Evolutionary conservation across 192 early-diverging fungal genomes (phyloP).

Genomic region (Backusella psychrophila): DNA sequence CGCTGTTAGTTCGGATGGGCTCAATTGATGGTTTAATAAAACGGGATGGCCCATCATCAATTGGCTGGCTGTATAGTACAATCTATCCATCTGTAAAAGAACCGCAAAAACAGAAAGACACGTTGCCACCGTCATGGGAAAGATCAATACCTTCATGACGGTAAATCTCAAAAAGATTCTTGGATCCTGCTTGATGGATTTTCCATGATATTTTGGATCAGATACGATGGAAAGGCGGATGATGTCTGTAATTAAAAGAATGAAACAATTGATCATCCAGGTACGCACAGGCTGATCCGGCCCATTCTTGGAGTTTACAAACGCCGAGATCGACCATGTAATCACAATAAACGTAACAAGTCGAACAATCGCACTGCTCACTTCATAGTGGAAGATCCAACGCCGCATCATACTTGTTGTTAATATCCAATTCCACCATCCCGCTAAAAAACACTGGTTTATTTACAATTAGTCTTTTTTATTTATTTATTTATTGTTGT

Average conservation of each 20-base stretch:
- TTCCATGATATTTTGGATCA: slow-evolving; percentile 31
- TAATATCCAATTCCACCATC: slow-evolving; percentile 55
- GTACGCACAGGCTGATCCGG: slow-evolving; percentile 51
- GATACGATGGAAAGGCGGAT: slow-evolving; percentile 32
- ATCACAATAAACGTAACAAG: slow-evolving; percentile 52
- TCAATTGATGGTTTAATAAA: neutral
- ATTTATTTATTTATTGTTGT: neutral
- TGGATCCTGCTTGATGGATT: neutral
- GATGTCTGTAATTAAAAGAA: slow-evolving; percentile 43
- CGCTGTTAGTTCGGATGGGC: neutral
- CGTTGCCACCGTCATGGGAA: slow-evolving; percentile 7
- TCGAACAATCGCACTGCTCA: slow-evolving; percentile 49
- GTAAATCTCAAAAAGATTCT: neutral
- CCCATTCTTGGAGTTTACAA: slow-evolving; percentile 35
- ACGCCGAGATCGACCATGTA: slow-evolving; percentile 53
- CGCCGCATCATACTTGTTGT: slow-evolving; percentile 55
- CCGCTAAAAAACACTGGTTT: slow-evolving; percentile 48
- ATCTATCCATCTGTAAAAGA: neutral
- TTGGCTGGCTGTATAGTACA: slow-evolving; percentile 9
- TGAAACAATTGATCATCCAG: slow-evolving; percentile 51
- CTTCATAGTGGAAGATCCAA: slow-evolving; percentile 59
- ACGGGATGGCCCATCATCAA: neutral
- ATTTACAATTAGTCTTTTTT: neutral
- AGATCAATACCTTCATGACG: slow-evolving; percentile 2
- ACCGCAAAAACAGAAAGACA: slow-evolving; percentile 10